These are phyloP conservation scores for Candida manassasensis DNA, from an alignment of 805 yeast genomes.

Conservation along the genomic window DNA sequence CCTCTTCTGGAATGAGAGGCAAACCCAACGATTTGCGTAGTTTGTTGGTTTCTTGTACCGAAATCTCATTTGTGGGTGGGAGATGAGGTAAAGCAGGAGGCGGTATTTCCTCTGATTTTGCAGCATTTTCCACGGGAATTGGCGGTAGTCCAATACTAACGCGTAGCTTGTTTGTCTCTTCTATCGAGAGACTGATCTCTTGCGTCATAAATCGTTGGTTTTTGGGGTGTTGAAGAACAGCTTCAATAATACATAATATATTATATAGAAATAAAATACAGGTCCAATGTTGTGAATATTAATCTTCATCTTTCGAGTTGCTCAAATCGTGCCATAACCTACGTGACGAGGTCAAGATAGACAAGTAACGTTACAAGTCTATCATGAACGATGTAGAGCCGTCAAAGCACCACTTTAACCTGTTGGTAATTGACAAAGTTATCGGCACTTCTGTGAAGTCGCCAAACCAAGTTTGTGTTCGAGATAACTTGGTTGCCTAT, in stretches of 20 bases:
- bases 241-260: no score
- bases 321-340: no score
- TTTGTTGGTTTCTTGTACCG: slow-evolving; percentile 42
- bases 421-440: slow-evolving; percentile 13
- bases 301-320: no score
- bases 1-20: slow-evolving; percentile 27
- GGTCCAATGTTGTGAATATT: not conserved
- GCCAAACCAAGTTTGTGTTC: slow-evolving; percentile 36
- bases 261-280: no score
- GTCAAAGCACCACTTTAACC: not conserved
- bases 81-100: not conserved
- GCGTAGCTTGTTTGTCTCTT: slow-evolving; percentile 55
- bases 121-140: slow-evolving; percentile 22
- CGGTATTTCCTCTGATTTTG: slow-evolving; percentile 1
- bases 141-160: slow-evolving; percentile 51
- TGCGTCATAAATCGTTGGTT: slow-evolving; percentile 9
- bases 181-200: slow-evolving; percentile 34
- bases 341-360: no score
- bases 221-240: slow-evolving; percentile 3
- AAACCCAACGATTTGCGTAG: slow-evolving; percentile 36
- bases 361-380: no score
- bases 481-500: slow-evolving; percentile 43
- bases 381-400: not conserved
- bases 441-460: slow-evolving; percentile 46
- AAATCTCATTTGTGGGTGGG: slow-evolving; percentile 11